Percentiles rank a stretch among this genome's conserved stretches.
phyloP scores from a whole-genome alignment of 768 basidiomycete species.

The Lyophyllum atratum region DNA sequence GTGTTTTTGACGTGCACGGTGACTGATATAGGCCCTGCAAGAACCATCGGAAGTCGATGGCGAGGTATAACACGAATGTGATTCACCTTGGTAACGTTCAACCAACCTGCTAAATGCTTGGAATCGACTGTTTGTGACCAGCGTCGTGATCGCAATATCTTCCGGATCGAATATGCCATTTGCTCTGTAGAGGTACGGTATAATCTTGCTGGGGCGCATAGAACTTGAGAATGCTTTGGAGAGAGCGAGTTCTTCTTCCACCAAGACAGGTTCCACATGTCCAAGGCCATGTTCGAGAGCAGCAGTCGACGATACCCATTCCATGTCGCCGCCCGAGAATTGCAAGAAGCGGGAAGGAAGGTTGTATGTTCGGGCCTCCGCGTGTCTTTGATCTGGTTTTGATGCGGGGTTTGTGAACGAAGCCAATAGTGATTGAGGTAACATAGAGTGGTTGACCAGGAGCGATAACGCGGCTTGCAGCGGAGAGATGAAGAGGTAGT shows the following conservation, averaged over 20 bases:
- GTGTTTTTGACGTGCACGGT: slow-evolving; percentile 73
- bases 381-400: slow-evolving; percentile 11
- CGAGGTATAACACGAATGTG: neutral
- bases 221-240: slow-evolving; percentile 71
- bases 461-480: slow-evolving; percentile 27
- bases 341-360: slow-evolving; percentile 14
- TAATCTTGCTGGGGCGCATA: slow-evolving; percentile 72
- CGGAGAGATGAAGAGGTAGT: slow-evolving; percentile 36
- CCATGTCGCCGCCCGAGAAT: slow-evolving; percentile 18
- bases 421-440: slow-evolving; percentile 21
- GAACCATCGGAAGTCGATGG: neutral
- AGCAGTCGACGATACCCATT: slow-evolving; percentile 36
- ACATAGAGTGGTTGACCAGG: slow-evolving; percentile 23
- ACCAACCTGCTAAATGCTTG: slow-evolving; percentile 72
- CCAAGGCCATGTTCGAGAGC: slow-evolving; percentile 36
- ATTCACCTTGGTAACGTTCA: slow-evolving; percentile 70
- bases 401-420: slow-evolving; percentile 5
- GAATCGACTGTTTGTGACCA: slow-evolving; percentile 81
- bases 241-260: slow-evolving; percentile 55
- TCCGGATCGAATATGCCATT: slow-evolving; percentile 52
- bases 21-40: slow-evolving; percentile 79
- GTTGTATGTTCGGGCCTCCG: slow-evolving; percentile 12
- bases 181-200: slow-evolving; percentile 83
- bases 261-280: slow-evolving; percentile 29
- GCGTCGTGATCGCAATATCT: slow-evolving; percentile 84